Conservation (phyloP, 2,329 filamentous ascomycete genomes). For the Epichloe elymi region DNA sequence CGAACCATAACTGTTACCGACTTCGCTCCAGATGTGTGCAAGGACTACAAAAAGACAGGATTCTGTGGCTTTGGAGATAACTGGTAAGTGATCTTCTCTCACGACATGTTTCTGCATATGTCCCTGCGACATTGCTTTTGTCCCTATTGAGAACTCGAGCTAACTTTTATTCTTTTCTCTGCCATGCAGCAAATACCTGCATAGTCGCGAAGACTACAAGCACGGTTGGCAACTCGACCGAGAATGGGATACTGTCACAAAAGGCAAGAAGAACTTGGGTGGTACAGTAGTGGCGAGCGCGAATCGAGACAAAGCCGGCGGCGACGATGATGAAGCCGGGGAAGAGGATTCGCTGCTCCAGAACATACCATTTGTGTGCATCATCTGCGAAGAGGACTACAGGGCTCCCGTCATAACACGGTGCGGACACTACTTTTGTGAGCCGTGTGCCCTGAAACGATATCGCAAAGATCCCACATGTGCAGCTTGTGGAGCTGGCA, state of each 20-base stretch:
- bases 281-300: constrained; percentile 51
- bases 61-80: constrained; percentile 27
- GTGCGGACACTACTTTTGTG: constrained; percentile 94
- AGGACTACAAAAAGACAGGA: constrained; percentile 78
- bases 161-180: not conserved
- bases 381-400: constrained; percentile 73
- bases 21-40: constrained; percentile 86
- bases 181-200: constrained; percentile 49
- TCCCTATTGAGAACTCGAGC: not conserved
- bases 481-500: constrained; percentile 72
- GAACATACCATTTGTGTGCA: constrained; percentile 78
- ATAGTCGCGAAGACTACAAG: constrained; percentile 66
- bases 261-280: constrained; percentile 48
- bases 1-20: constrained; percentile 83
- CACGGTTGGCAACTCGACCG: constrained; percentile 91
- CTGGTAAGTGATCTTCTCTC: constrained; percentile 18
- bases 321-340: constrained; percentile 39
- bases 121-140: too few species aligned
- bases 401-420: constrained; percentile 72
- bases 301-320: constrained; percentile 27
- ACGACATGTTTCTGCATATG: not conserved
- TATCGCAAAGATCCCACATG: constrained; percentile 82
- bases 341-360: constrained; percentile 56
- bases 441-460: constrained; percentile 71
- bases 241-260: constrained; percentile 82